Conservation (phyloP, 2,329 filamentous ascomycete genomes). For the Colletotrichum nymphaeae region DNA sequence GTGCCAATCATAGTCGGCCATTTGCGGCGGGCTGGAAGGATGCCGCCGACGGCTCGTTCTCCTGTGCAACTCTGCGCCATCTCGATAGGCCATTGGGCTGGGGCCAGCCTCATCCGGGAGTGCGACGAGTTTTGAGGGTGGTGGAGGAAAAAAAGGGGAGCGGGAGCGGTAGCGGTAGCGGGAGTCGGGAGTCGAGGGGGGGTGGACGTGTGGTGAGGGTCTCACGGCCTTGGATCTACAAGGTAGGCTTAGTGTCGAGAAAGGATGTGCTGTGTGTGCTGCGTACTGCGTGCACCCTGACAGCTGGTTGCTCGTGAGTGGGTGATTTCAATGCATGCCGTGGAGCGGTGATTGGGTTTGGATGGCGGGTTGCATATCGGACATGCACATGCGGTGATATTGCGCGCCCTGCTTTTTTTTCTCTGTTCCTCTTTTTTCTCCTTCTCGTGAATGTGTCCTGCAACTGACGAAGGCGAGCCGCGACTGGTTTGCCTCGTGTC, state of each 20-base stretch:
- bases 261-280: background rate
- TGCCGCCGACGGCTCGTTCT: conserved; percentile 30
- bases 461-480: conserved; percentile 14
- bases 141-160: background rate
- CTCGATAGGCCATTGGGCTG: conserved; percentile 37
- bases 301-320: conserved; percentile 36
- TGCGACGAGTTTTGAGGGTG: background rate
- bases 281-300: conserved; percentile 13
- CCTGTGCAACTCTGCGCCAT: conserved; percentile 36
- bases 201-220: conserved; percentile 9
- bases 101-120: conserved; percentile 33
- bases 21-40: conserved; percentile 38
- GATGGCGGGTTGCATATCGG: conserved; percentile 29
- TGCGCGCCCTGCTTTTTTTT: conserved; percentile 30
- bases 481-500: conserved; percentile 17
- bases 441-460: background rate
- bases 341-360: conserved; percentile 35
- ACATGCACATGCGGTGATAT: conserved; percentile 34
- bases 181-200: background rate
- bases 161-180: background rate
- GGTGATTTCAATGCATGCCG: conserved; percentile 30
- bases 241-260: conserved; percentile 13
- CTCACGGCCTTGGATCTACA: too few species aligned
- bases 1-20: conserved; percentile 46
- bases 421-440: too few species aligned